Evolutionary conservation across 176 grass and related monocot genomes (phyloP).

Genomic region (Eremochloa ophiuroides): DNA sequence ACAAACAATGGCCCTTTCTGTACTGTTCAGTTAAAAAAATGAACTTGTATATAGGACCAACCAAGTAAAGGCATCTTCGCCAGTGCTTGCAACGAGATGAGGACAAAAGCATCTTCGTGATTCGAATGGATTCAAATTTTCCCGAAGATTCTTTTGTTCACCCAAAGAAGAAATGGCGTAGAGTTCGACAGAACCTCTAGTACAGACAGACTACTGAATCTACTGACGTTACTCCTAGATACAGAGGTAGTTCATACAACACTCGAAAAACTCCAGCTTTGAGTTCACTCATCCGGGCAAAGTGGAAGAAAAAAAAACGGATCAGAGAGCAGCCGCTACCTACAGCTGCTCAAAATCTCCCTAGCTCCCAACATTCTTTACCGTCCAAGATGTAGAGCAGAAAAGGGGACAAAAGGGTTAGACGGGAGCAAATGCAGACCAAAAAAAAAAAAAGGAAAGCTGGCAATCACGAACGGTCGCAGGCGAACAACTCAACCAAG

Average conservation of each 20-base stretch:
- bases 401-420: background rate
- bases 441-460: background rate
- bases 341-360: background rate
- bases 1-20: background rate
- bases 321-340: background rate
- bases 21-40: background rate
- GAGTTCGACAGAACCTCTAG: background rate
- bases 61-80: constrained; percentile 4
- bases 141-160: background rate
- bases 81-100: background rate
- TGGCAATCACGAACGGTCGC: background rate
- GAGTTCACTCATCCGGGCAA: too few relatives aligned
- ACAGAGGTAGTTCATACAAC: too few relatives aligned
- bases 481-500: background rate
- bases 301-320: too few relatives aligned
- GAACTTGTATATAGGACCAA: background rate
- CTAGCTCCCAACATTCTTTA: background rate
- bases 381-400: too few relatives aligned
- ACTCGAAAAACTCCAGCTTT: too few relatives aligned
- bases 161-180: background rate
- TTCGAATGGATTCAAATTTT: constrained; percentile 16
- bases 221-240: background rate
- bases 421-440: too few relatives aligned
- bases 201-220: background rate
- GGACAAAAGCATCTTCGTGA: constrained; percentile 6